These are phyloP conservation scores for Russula foetens DNA, from an alignment of 768 basidiomycete genomes.

Conservation along the genomic window DNA sequence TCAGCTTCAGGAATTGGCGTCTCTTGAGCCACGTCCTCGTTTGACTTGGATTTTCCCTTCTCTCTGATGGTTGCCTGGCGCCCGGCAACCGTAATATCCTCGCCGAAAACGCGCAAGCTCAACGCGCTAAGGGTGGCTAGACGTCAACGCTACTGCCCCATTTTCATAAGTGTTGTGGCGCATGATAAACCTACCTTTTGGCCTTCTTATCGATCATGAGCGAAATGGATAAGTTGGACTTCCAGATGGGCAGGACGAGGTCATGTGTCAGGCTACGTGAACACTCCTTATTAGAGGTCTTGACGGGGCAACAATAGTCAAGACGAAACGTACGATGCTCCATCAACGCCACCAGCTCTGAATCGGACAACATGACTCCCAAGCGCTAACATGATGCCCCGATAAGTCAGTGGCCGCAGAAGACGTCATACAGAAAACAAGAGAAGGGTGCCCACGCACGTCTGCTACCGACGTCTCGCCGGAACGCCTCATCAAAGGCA, in stretches of 20 bases:
- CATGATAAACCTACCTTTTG: conserved; percentile 56
- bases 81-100: conserved; percentile 58
- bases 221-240: conserved; percentile 76
- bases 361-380: conserved; percentile 75
- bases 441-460: conserved; percentile 33
- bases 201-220: conserved; percentile 97
- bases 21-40: not conserved
- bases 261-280: conserved; percentile 58
- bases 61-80: conserved; percentile 29
- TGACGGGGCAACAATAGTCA: not conserved
- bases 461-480: conserved; percentile 40
- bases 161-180: not conserved
- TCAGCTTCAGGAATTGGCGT: not conserved
- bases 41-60: conserved; percentile 13
- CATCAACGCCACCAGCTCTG: conserved; percentile 42
- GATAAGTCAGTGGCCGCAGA: not conserved
- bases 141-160: not conserved
- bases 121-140: conserved; percentile 51
- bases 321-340: conserved; percentile 42
- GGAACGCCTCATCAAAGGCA: conserved; percentile 57
- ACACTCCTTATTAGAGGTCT: not conserved
- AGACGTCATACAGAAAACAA: conserved; percentile 2
- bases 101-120: conserved; percentile 75
- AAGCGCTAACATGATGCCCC: conserved; percentile 33
- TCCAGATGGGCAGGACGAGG: conserved; percentile 92